Evolutionary conservation across 2,329 filamentous ascomycete genomes (phyloP).

Genomic region (Ascochyta rabiei): DNA sequence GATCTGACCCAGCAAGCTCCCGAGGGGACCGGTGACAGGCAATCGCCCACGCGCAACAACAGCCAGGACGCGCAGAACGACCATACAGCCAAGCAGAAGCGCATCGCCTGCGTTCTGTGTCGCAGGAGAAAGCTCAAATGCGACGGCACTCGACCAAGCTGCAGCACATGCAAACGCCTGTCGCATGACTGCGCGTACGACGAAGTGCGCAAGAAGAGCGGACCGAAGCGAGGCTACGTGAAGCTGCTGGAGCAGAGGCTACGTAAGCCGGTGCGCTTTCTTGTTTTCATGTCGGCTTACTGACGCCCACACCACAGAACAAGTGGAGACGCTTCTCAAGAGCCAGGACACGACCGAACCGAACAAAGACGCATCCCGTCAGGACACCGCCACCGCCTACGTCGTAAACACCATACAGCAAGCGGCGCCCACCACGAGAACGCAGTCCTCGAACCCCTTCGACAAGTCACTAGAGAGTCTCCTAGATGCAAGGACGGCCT

Average conservation of each 20-base stretch:
- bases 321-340: conserved; percentile 90
- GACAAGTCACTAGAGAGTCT: conserved; percentile 11
- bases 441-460: conserved; percentile 16
- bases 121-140: conserved; percentile 90
- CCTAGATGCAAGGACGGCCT: conserved; percentile 24
- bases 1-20: conserved; percentile 56
- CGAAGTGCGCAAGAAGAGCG: conserved; percentile 91
- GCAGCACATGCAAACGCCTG: conserved; percentile 85
- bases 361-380: conserved; percentile 31
- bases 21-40: conserved; percentile 29
- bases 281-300: neutral
- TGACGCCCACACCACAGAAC: conserved; percentile 62
- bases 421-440: conserved; percentile 28
- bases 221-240: conserved; percentile 91
- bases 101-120: conserved; percentile 93
- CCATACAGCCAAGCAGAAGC: conserved; percentile 64
- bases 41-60: conserved; percentile 46
- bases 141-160: conserved; percentile 82
- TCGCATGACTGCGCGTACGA: conserved; percentile 89
- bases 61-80: conserved; percentile 55
- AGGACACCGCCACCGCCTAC: conserved; percentile 38
- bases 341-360: conserved; percentile 67
- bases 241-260: conserved; percentile 91
- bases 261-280: conserved; percentile 64
- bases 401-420: conserved; percentile 40